Conservation (phyloP, 106 monocot species). For the Agapanthus africanus region DNA sequence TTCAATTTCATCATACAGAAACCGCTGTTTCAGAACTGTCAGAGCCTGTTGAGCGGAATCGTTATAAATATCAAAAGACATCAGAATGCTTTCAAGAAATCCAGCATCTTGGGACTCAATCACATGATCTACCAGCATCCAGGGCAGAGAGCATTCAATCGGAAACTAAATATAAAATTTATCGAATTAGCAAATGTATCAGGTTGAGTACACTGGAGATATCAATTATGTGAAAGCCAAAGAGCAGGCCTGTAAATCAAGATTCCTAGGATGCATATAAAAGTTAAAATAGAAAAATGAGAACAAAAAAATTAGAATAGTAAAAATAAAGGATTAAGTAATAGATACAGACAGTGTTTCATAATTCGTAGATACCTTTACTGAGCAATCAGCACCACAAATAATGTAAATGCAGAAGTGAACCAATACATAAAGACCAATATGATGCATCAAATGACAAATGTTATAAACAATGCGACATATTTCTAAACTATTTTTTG, state of each 20-base stretch:
- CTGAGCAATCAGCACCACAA: background rate
- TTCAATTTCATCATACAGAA: slow-evolving; percentile 99
- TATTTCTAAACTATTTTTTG: background rate
- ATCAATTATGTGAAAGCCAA: slow-evolving; percentile 1
- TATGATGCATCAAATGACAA: background rate
- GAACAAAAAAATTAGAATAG: background rate
- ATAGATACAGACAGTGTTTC: background rate
- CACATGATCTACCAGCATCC: slow-evolving; percentile 94
- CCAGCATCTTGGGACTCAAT: slow-evolving; percentile 77
- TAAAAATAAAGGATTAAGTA: background rate
- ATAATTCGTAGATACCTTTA: background rate
- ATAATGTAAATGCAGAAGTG: background rate
- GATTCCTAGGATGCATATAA: background rate
- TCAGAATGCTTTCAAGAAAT: slow-evolving; percentile 83
- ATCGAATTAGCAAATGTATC: slow-evolving; percentile 3
- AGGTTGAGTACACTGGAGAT: background rate
- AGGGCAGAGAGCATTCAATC: slow-evolving; percentile 98
- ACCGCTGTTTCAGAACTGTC: slow-evolving; percentile 76
- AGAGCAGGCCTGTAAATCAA: background rate
- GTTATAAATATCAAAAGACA: slow-evolving; percentile 98
- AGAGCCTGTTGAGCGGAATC: slow-evolving; percentile 95
- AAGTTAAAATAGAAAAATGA: background rate
- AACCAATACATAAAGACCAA: background rate
- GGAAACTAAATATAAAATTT: slow-evolving; percentile 60
- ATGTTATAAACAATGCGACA: background rate